These are phyloP conservation scores for Zygotorulaspora sp. DNA, from an alignment of 805 yeast species.

Conservation along the genomic window DNA sequence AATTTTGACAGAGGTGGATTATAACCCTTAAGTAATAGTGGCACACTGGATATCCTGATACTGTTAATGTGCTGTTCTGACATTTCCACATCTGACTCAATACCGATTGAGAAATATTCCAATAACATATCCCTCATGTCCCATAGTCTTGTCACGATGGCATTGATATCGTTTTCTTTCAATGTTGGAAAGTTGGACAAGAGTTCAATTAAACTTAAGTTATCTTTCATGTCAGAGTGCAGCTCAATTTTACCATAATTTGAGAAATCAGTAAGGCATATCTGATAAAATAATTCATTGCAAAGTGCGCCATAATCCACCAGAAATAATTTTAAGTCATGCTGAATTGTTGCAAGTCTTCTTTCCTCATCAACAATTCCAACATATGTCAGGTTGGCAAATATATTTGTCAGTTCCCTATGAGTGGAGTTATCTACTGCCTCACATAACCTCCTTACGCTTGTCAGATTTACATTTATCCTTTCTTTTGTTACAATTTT, in stretches of 20 bases:
- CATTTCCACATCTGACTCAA: constrained; percentile 33
- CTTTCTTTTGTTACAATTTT: constrained; percentile 27
- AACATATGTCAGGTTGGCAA: constrained; percentile 66
- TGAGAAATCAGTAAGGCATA: constrained; percentile 70
- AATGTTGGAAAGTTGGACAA: constrained; percentile 19
- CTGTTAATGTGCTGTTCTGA: constrained; percentile 22
- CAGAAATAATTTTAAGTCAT: constrained; percentile 69
- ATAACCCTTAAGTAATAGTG: constrained; percentile 63
- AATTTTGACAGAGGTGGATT: constrained; percentile 60
- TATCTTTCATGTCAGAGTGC: constrained; percentile 15
- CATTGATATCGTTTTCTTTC: constrained; percentile 22
- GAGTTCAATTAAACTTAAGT: constrained; percentile 18
- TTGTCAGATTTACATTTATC: constrained; percentile 47
- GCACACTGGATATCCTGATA: constrained; percentile 49
- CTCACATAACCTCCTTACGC: constrained; percentile 53
- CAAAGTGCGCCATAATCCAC: constrained; percentile 75
- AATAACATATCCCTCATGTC: constrained; percentile 70
- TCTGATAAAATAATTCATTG: constrained; percentile 72
- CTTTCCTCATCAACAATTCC: constrained; percentile 74
- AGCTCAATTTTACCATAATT: constrained; percentile 66
- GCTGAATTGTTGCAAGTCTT: constrained; percentile 78
- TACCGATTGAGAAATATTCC: constrained; percentile 67
- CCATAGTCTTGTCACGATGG: constrained; percentile 30
- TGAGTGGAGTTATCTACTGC: constrained; percentile 46
- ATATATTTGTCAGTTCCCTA: constrained; percentile 56